phyloP scores from a whole-genome alignment of 805 yeast species.

The Saccharomycopsis microspora region DNA sequence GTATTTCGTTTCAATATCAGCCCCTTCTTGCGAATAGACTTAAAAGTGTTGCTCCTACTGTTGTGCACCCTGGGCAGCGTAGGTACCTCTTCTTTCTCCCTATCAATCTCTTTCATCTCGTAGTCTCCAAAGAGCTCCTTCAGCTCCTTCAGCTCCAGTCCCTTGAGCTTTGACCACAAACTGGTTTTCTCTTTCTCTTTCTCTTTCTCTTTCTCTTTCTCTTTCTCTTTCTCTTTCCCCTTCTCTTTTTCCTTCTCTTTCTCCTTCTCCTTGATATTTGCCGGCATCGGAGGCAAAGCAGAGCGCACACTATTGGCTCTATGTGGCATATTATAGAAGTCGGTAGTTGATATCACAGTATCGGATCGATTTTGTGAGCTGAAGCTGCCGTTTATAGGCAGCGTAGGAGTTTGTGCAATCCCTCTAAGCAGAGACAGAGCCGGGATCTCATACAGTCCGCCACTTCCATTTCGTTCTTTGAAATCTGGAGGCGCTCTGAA shows the following conservation, averaged over 20 bases:
- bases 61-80: background rate
- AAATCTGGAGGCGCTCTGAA: slow-evolving; percentile 1
- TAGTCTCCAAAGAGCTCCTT: background rate
- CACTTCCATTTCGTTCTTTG: background rate
- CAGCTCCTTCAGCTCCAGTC: background rate
- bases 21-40: background rate
- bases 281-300: background rate
- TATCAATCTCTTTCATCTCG: slow-evolving; percentile 5
- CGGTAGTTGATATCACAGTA: slow-evolving; percentile 6
- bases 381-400: background rate
- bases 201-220: background rate
- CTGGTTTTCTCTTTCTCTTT: background rate
- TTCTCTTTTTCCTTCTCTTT: background rate
- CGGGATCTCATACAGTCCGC: background rate
- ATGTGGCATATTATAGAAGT: slow-evolving; percentile 8
- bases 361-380: slow-evolving; percentile 2
- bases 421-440: background rate
- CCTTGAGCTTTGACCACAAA: background rate
- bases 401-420: background rate
- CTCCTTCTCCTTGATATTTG: background rate
- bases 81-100: background rate
- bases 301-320: background rate
- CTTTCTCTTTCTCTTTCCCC: background rate
- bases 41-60: slow-evolving; percentile 1
- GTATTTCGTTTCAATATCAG: background rate